Evolutionary conservation across 495 filamentous ascomycete genomes (phyloP), one percentile per base, ranked within the genome.

Genomic region (Penicillium odoratum): DNA sequence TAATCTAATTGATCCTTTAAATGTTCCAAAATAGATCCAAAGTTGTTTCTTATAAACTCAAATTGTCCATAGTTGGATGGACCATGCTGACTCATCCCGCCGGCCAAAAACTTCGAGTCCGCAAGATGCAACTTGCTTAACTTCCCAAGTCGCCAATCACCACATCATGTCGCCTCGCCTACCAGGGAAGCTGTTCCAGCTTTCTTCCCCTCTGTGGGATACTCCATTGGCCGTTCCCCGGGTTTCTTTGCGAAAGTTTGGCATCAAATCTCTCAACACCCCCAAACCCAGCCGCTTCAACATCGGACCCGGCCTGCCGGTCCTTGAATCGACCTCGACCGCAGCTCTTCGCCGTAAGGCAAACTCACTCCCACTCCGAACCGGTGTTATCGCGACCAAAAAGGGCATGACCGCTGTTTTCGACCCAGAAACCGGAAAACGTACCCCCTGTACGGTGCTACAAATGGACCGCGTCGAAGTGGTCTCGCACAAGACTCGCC

Each of bases 361-460:
- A 48, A 78, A 81, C 56, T 88, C 88, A 0, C 85, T 92, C 7
- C 93, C 94, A 0, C 74, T 89, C 36, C 88, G 94, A 0, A 86
- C 90, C 30, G 94, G 94, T 36, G 86, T 87, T 18, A 80, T 98
- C 30, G 90, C 88, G 7, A 83, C 85, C 66, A 98, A 98, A 77
- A 91, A 90, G 74, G 94, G 94, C 67, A 97, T 98, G 88, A 96
- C 91, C 11, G 93, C 89, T 51, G 74, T 96, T 59, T 97, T 87
- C 80, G 87, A 91, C 66, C 70, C 84, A 0, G 80, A 82, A 53
- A 86, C 89, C 33, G 93, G 92, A 29, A 83, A 81, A 55, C 88
- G 94, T 50, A 87, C 83, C 51, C 79, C 93, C 38, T 96, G 91
- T 76, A 98, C 94, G 8, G 90, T 98, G 51, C 83, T 98, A 38